Evolutionary conservation across 331 rosid genomes (phyloP), one percentile per base, ranked within the genome.

Genomic region (Prunus yedoensis): DNA sequence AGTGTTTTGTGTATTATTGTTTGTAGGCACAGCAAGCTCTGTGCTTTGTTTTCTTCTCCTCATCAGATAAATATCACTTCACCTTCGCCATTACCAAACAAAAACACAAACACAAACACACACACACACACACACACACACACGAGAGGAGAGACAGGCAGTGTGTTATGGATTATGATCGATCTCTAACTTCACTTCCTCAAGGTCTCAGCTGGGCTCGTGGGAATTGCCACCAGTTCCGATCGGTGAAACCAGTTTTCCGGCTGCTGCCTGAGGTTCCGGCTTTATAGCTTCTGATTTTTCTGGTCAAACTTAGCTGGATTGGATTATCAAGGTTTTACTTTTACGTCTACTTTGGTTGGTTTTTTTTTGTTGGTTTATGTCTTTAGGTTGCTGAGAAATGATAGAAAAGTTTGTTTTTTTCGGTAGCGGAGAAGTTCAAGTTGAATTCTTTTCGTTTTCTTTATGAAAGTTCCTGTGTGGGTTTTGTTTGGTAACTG

Each of bases 111-210:
- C 57, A 43, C 50, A 47, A 5, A 46, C 14, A 32, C 23, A 15
- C 16, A 54, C 32, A 43, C 58, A 47, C 12, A 46, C 4, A 35
- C 23, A 23, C 23, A 23, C 23, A 25, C 25, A 25, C 25, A 25
- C 25, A 4, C 17, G 35, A 3, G 50, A 10, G 35, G 60, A 11
- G 3, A 3, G 25, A 45, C 23, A 47, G 35, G 9, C 62, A 0
- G 23, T 13, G 65, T 51, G 71, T 65, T 38, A 90, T 89, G 97
- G 83, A 81, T 79, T 78, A 35, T 74, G 45, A 79, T 74, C 78
- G 18, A 10, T 81, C 78, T 38, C 7, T 79, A n/a, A 13, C 73
- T 74, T 76, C 80, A 61, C 50, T 79, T 70, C 74, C 83, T 87
- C 78, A 38, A 70, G 47, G 2, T 78, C 79, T 80, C 74, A 68